These are phyloP conservation scores for Arthroderma sp. DNA, from an alignment of 2,329 filamentous ascomycete genomes.

Conservation along the genomic window DNA sequence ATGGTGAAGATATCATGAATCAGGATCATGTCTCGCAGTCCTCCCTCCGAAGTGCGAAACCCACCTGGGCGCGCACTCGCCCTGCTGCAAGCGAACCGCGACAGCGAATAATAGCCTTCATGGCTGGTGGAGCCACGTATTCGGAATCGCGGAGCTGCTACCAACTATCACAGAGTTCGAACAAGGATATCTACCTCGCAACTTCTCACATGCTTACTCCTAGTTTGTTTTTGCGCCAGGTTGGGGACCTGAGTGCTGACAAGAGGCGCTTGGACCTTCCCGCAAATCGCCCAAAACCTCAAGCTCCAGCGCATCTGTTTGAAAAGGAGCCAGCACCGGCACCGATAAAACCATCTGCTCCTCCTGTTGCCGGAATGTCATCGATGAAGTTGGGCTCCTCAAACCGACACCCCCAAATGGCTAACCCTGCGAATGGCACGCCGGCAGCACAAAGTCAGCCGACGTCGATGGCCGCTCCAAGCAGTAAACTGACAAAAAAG, in stretches of 20 bases:
- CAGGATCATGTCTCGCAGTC: slow-evolving; percentile 47
- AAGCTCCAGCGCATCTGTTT: slow-evolving; percentile 74
- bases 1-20: slow-evolving; percentile 26
- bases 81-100: slow-evolving; percentile 63
- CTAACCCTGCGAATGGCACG: slow-evolving; percentile 5
- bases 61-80: slow-evolving; percentile 83
- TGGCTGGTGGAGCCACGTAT: slow-evolving; percentile 91
- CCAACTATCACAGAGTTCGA: slow-evolving; percentile 59
- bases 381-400: slow-evolving; percentile 24
- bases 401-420: slow-evolving; percentile 14
- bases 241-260: slow-evolving; percentile 65
- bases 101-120: slow-evolving; percentile 83
- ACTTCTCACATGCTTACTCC: slow-evolving; percentile 91
- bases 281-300: slow-evolving; percentile 63
- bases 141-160: slow-evolving; percentile 84
- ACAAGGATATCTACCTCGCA: slow-evolving; percentile 72
- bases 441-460: neutral
- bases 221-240: slow-evolving; percentile 65
- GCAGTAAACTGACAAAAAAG: slow-evolving; percentile 12
- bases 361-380: slow-evolving; percentile 19
- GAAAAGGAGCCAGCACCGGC: slow-evolving; percentile 51
- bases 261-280: slow-evolving; percentile 68
- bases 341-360: slow-evolving; percentile 33
- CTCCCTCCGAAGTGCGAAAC: slow-evolving; percentile 80
- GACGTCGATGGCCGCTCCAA: neutral